Base-by-base conservation (phyloP, 2,329 filamentous ascomycete genomes). In the Neonectria punicea region DNA sequence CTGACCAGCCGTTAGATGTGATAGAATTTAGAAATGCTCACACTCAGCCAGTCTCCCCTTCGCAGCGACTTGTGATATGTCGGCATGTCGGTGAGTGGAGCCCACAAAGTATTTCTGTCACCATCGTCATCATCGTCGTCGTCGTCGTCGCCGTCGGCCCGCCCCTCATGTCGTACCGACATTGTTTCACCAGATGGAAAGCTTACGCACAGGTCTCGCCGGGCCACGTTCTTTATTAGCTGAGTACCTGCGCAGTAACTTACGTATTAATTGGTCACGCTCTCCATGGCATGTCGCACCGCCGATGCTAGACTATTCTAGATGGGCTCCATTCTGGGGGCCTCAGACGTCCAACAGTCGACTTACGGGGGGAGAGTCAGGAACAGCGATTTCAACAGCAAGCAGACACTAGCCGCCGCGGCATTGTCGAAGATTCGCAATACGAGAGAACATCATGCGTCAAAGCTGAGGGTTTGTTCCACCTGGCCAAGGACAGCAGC, bases 141-240 rank as follows among this genome's bases (percentile, higher is more conserved):
- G 34, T 47, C 32, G 47, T 47, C 36, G 16, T 32, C 28, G 36
- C 5, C 39, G 20, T 32, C 28, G 28, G 28, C 53, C 36, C 28
- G 53, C 47, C 39, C 36, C 46, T 34, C 51, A n/a, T 54, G 46
- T 53, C 39, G 55, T 41, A 39, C 34, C 50, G 49, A 62, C 30
- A 53, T 49, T 61, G 49, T 36, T 63, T 47, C 43, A 60, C 65
- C 18, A 47, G 36, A 30, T 25, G 22, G 22, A 11, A 39, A 50
- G 54, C 25, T 18, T 57, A 14, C 41, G 53, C 54, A 30, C 59
- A 65, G 57, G 56, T 71, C 61, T 63, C 43, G 34, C 41, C 14
- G 28, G 28, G 55, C 61, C 54, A 60, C 53, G 57, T 54, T 65
- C 25, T 51, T 60, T 56, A 36, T 60, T 54, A 36, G 44, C 41